Conservation (phyloP, 2,329 filamentous ascomycete genomes). For the Botryotinia convoluta region DNA sequence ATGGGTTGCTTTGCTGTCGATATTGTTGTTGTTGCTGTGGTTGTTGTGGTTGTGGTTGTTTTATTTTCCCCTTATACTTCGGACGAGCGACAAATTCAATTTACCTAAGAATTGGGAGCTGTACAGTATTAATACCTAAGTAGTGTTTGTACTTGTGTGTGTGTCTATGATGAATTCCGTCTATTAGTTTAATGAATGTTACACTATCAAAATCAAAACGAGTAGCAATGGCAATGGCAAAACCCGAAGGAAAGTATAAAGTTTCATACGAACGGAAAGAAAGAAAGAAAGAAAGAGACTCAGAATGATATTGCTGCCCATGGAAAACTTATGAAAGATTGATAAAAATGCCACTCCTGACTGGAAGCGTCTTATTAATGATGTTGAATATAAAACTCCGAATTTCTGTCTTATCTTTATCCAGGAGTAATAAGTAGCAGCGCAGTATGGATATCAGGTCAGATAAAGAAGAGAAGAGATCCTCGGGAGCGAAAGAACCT, state of each 20-base stretch:
- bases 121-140: not conserved
- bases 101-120: not conserved
- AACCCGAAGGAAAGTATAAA: not conserved
- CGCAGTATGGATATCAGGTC: not conserved
- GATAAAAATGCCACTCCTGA: not conserved
- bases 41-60: not conserved
- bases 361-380: too few relatives aligned
- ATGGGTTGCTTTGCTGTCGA: not conserved
- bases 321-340: too few relatives aligned
- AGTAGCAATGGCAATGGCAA: not conserved
- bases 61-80: not conserved
- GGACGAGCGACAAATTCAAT: not conserved
- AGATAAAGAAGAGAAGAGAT: not conserved
- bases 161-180: not conserved
- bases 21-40: not conserved
- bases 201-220: not conserved
- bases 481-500: not conserved
- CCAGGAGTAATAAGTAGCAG: too few relatives aligned
- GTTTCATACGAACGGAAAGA: not conserved
- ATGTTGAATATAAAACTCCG: too few relatives aligned
- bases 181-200: not conserved
- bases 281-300: not conserved
- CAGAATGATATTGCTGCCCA: not conserved
- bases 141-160: not conserved
- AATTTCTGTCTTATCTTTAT: too few relatives aligned